Base-by-base conservation (phyloP, 306 rosid genomes). In the Quercus parvula region DNA sequence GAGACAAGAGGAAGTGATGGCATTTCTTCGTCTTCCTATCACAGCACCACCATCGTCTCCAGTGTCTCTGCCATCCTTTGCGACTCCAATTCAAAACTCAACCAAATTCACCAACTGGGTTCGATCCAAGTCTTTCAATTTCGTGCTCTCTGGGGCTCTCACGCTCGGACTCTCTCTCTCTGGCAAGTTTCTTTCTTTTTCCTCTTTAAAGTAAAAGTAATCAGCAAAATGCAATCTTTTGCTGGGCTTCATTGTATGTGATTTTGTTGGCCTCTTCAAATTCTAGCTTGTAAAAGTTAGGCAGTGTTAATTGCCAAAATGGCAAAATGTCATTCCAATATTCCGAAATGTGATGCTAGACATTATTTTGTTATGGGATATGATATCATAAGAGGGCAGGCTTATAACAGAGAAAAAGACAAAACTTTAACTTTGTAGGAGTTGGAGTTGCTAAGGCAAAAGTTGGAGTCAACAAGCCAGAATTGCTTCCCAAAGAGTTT, bases 391-490 rank as follows among this genome's bases (percentile, higher is more conserved):
- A 70, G 44, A 58, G 30, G 17, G 13, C 13, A 56, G 6, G 46
- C 13, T 62, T 62, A 38, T 22, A 19, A 59, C 24, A 38, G 28
- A 72, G 12, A 55, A 5, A 31, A 5, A 4, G 7, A 24, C 8
- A 12, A 24, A 59, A 24, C 67, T 24, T 59, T 59, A 51, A 35
- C 28, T 76, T 74, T 49, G 59, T 72, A 88, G 96, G 92, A 75
- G 69, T 82, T 77, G 88, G 84, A 78, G 31, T 77, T 28, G 91
- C 90, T 0, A 93, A 89, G 46, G 99, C 99, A 22, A 91, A 89
- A 84, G 88, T 85, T 61, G 98, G 98, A 14, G 98, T 92, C 24
- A 92, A 93, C 86, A 93, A 95, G 79, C 99, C 99, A 8, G 94
- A 92, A 82, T 78, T 95, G 90, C 98, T 95, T 73, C 99, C 99